Base-by-base conservation (phyloP, 176 grass and related monocot species). In the Puya raimondii region DNA sequence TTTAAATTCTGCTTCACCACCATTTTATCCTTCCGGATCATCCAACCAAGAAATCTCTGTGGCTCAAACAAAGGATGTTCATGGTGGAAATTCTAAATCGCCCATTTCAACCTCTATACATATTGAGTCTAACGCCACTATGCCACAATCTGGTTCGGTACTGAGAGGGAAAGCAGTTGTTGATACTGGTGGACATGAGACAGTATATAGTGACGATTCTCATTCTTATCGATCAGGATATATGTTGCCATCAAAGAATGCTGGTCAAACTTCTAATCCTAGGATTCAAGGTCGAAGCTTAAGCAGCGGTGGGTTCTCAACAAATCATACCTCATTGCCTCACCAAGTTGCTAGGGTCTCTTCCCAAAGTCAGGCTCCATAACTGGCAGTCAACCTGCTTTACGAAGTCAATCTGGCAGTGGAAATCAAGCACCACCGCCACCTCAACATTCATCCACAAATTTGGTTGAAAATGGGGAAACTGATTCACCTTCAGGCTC, bases 21-120 rank as follows among this genome's bases (percentile, higher is more conserved):
- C 95, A 72, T 94, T 99, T 90, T 94, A 99, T 78, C 90, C 95
- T 26, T 99, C 90, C 72, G 87, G 85, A 23, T 71, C 88, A 64
- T 77, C 84, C 14, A 85, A 79, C 26, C 81, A 79, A 79, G 81
- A 84, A 16, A 58, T 25, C 20, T 59, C 71, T 15, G 76, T 70
- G 52, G 63, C 25, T 82, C 81, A 88, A 72, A 89, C 68, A 65
- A 84, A 73, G 23, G 76, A 82, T 48, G 59, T 79, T 11, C 88
- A 87, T 73, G 86, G 83, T 11, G 69, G 69, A 51, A 69, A 78
- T 5, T 86, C 50, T 61, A 76, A 85, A 77, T 85, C 81, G 42
- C 33, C 33, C 33, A 20, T 16, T 22, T 20, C 56, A 61, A 61
- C 17, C 21, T 92, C 84, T 12, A 74, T 67, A 72, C 84, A 75